A percentile compares a stretch with the other conserved stretches of the same genome.
Conservation (phyloP, 768 basidiomycete genomes). For the Neoboletus subvelutipes region DNA sequence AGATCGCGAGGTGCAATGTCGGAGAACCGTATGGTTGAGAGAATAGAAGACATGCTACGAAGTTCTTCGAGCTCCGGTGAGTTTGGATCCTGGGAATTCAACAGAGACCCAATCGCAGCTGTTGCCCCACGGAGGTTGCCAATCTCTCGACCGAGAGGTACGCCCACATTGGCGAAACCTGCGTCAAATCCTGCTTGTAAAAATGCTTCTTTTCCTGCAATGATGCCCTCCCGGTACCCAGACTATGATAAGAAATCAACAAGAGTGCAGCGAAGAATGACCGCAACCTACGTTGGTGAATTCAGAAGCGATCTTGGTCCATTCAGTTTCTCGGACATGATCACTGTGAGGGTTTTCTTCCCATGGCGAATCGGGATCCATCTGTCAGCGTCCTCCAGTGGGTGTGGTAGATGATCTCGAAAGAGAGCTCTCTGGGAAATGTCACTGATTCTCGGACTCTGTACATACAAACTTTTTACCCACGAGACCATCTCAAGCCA, state of each 20-base stretch:
- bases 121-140: slow-evolving; percentile 75
- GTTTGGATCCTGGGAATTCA: slow-evolving; percentile 35
- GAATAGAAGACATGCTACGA: slow-evolving; percentile 51
- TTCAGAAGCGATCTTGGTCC: slow-evolving; percentile 63
- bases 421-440: neutral
- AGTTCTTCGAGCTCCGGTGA: slow-evolving; percentile 39
- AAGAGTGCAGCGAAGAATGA: neutral
- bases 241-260: slow-evolving; percentile 45
- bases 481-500: neutral
- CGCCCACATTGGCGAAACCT: slow-evolving; percentile 73
- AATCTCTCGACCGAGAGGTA: slow-evolving; percentile 71
- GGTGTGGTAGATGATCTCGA: neutral
- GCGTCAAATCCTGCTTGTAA: slow-evolving; percentile 90
- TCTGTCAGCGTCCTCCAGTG: slow-evolving; percentile 1
- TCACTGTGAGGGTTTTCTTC: slow-evolving; percentile 43
- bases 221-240: slow-evolving; percentile 97
- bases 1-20: slow-evolving; percentile 75
- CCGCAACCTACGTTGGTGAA: slow-evolving; percentile 62
- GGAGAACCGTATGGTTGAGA: slow-evolving; percentile 61
- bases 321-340: slow-evolving; percentile 51
- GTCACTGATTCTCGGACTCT: neutral
- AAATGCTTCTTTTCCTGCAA: slow-evolving; percentile 82
- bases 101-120: slow-evolving; percentile 58
- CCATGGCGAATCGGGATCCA: slow-evolving; percentile 55
- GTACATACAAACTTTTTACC: neutral